Percentiles rank a stretch among this genome's conserved stretches.
Evolutionary conservation across 78 protist species (phyloP).

Genomic region (Diacronema lutheri): DNA sequence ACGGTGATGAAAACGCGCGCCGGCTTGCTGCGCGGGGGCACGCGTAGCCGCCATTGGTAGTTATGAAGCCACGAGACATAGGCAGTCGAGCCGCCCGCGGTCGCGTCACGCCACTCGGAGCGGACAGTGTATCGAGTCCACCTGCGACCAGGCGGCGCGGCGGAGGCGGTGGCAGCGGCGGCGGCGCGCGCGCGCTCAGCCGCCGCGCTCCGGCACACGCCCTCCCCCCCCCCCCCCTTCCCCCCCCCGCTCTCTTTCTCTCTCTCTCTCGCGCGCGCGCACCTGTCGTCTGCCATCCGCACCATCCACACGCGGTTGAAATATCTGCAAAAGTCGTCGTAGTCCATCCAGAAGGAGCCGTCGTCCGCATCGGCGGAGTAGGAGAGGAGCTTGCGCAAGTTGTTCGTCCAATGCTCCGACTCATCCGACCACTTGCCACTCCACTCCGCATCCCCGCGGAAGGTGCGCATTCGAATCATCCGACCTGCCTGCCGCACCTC

Average conservation of each 20-base stretch:
- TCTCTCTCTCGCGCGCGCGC: too few relatives aligned
- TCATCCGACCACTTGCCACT: slow-evolving; percentile 16
- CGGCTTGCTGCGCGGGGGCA: not conserved
- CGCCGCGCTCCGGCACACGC: not conserved
- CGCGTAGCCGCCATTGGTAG: not conserved
- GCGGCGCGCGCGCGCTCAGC: not conserved
- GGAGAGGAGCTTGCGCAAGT: not conserved
- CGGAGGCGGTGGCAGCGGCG: too few relatives aligned
- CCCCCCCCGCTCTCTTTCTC: not conserved
- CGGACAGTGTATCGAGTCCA: too few relatives aligned
- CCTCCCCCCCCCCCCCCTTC: not conserved
- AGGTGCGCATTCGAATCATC: not conserved
- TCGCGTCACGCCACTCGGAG: not conserved
- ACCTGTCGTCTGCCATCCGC: not conserved
- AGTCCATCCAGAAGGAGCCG: slow-evolving; percentile 3
- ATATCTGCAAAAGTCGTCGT: not conserved
- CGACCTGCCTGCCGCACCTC: not conserved
- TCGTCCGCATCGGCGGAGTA: not conserved
- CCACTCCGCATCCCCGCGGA: not conserved
- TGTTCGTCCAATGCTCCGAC: not conserved
- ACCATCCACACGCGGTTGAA: not conserved
- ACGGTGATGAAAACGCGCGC: not conserved
- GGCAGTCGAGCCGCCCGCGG: not conserved
- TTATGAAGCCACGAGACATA: not conserved
- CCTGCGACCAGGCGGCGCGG: too few relatives aligned